phyloP scores from a whole-genome alignment of 179 eudicot genomes.

The Drosera spatulata region DNA sequence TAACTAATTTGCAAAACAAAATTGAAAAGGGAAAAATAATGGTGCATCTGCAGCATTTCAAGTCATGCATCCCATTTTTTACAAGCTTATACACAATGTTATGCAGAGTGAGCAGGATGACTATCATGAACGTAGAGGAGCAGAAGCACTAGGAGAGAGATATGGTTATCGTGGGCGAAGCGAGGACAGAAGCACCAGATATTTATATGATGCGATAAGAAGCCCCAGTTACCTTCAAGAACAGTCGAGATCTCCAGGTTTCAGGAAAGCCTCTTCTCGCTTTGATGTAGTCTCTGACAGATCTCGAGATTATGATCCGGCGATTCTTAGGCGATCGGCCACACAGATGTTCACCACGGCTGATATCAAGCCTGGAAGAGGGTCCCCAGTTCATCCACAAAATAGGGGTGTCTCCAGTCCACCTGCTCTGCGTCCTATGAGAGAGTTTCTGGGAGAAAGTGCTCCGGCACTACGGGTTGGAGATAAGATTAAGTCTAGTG shows the following conservation, averaged over 20 bases:
- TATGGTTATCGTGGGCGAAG: slow-evolving; percentile 12
- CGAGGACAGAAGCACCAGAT: slow-evolving; percentile 17
- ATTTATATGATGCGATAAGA: slow-evolving; percentile 20
- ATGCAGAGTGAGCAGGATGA: slow-evolving; percentile 32
- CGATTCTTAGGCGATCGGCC: slow-evolving; percentile 31
- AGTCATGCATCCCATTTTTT: not conserved
- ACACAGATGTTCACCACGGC: slow-evolving; percentile 31
- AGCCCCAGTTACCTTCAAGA: slow-evolving; percentile 25
- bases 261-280: slow-evolving; percentile 20
- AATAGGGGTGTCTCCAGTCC: slow-evolving; percentile 9
- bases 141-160: slow-evolving; percentile 10
- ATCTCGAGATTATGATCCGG: slow-evolving; percentile 33
- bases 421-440: slow-evolving; percentile 25
- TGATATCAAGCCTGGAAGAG: slow-evolving; percentile 24
- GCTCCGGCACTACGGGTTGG: slow-evolving; percentile 21
- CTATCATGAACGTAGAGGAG: slow-evolving; percentile 10
- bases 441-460: slow-evolving; percentile 41
- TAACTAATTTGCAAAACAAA: not conserved
- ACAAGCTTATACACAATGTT: not conserved
- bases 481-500: slow-evolving; percentile 23
- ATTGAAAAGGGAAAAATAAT: too few species aligned
- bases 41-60: too few species aligned
- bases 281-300: slow-evolving; percentile 36
- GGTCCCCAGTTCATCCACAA: slow-evolving; percentile 24
- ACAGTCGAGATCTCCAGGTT: slow-evolving; percentile 13